phyloP scores from a whole-genome alignment of 164 flowering plant genomes.

The Aristolochia fimbriata region DNA sequence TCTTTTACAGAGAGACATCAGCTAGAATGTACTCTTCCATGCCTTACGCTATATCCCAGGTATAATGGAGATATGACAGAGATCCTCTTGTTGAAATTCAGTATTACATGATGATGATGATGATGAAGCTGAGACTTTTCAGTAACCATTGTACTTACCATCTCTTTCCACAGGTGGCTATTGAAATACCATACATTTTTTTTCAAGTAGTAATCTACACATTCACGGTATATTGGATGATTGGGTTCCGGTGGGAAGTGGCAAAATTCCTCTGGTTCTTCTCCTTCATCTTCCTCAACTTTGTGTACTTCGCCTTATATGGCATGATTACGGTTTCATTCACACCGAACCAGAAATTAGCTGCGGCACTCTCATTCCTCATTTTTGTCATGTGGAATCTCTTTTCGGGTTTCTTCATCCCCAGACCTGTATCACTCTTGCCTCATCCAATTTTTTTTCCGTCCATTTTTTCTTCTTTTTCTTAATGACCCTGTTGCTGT shows the following conservation, averaged over 20 bases:
- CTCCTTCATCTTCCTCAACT: constrained; percentile 55
- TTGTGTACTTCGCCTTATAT: constrained; percentile 75
- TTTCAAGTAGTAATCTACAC: constrained; percentile 46
- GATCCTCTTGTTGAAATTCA: not conserved
- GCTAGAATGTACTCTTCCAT: constrained; percentile 91
- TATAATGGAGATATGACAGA: constrained; percentile 2
- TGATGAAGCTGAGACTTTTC: too few relatives aligned
- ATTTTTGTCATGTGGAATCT: constrained; percentile 64
- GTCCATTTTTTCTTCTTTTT: not conserved
- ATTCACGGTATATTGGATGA: constrained; percentile 67
- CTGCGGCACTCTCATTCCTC: constrained; percentile 60
- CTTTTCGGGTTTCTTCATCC: constrained; percentile 87
- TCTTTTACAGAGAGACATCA: constrained; percentile 75
- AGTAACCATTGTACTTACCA: too few relatives aligned
- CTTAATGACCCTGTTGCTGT: too few relatives aligned
- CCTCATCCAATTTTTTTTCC: not conserved
- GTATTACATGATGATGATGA: too few relatives aligned
- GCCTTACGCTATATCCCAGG: constrained; percentile 90
- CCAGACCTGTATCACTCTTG: constrained; percentile 51
- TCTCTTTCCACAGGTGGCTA: constrained; percentile 39
- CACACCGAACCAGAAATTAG: constrained; percentile 74
- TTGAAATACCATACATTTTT: constrained; percentile 64
- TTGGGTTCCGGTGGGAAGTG: constrained; percentile 62
- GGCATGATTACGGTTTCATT: constrained; percentile 85
- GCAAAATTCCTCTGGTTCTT: constrained; percentile 80